Evolutionary conservation across 306 rosid species (phyloP).

Genomic region (Canavalia ensiformis): DNA sequence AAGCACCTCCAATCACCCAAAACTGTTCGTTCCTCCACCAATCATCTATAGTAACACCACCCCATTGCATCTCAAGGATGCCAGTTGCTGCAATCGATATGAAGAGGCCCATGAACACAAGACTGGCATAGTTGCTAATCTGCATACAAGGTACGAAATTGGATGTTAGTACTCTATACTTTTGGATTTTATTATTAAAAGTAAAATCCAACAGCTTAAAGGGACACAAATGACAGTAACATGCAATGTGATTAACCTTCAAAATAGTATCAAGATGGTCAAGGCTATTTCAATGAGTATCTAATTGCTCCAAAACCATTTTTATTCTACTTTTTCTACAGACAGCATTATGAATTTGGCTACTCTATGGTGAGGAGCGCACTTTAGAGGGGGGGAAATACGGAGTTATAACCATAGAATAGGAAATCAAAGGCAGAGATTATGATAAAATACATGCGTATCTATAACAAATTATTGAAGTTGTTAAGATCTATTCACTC

Average conservation of each 20-base stretch:
- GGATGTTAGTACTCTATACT: conserved; percentile 23
- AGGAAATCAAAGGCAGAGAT: background rate
- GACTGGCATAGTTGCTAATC: conserved; percentile 97
- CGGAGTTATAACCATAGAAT: background rate
- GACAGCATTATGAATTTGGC: background rate
- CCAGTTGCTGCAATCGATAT: conserved; percentile 90
- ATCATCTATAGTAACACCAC: conserved; percentile 88
- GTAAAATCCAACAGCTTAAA: background rate
- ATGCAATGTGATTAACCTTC: conserved; percentile 1
- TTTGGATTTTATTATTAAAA: background rate
- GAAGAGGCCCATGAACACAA: conserved; percentile 91
- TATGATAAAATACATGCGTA: background rate
- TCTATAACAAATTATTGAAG: background rate
- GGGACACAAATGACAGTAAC: background rate
- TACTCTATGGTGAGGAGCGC: background rate
- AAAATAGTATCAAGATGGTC: background rate
- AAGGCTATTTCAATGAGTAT: background rate
- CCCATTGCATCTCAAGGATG: conserved; percentile 98
- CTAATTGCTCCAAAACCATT: conserved; percentile 2
- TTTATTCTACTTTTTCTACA: background rate
- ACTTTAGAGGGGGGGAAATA: background rate
- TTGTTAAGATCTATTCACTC: background rate
- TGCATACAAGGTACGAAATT: conserved; percentile 47
- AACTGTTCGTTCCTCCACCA: conserved; percentile 99
- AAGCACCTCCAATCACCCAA: conserved; percentile 98